These are phyloP conservation scores for Teratosphaeria gauchensis DNA, from an alignment of 2,329 filamentous ascomycete genomes.

Conservation along the genomic window DNA sequence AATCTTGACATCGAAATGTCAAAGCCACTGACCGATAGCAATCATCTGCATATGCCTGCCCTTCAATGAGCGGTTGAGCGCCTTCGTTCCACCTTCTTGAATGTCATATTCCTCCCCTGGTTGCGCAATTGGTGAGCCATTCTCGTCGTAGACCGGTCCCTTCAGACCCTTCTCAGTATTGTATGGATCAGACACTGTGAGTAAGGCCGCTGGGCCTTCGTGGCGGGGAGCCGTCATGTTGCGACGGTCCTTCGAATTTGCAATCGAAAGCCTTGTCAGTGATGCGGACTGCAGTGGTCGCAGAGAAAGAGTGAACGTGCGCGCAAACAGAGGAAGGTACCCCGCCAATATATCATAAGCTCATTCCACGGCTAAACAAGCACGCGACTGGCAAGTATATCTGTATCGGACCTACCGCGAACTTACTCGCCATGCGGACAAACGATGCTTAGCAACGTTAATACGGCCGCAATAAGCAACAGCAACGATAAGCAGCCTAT, in stretches of 20 bases:
- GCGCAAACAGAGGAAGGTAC: neutral
- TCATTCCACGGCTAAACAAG: neutral
- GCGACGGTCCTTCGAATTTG: neutral
- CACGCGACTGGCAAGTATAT: neutral
- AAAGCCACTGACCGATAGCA: constrained; percentile 58
- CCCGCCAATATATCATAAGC: neutral
- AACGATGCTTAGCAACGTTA: neutral
- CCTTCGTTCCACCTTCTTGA: neutral
- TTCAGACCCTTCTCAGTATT: neutral
- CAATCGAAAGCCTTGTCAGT: neutral
- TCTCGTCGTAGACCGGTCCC: neutral
- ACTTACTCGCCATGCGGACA: neutral
- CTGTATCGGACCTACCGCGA: neutral
- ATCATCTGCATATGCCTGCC: constrained; percentile 92
- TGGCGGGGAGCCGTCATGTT: neutral
- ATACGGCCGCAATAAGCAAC: neutral
- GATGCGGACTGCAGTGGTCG: neutral
- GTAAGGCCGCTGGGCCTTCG: neutral
- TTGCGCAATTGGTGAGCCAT: neutral
- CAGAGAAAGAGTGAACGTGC: neutral
- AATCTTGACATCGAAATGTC: neutral
- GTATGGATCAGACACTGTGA: neutral
- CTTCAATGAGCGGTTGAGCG: constrained; percentile 28
- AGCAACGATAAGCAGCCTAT: neutral
- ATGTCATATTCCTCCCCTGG: neutral